These are phyloP conservation scores for Cladosporium cucumerinum DNA, from an alignment of 2,329 filamentous ascomycete species.

Conservation along the genomic window DNA sequence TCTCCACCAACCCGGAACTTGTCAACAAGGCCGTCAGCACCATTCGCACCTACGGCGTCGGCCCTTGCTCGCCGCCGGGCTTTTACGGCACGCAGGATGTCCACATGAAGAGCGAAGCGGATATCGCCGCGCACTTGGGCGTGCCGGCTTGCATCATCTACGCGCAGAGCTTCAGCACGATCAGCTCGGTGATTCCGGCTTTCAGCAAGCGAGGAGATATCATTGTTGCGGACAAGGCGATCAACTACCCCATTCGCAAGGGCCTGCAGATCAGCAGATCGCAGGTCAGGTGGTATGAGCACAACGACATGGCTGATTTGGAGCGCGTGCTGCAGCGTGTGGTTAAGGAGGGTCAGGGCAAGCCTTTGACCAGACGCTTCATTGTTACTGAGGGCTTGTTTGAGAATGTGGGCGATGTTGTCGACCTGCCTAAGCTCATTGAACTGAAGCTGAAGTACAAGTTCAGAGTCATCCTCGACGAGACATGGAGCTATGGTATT, in stretches of 20 bases:
- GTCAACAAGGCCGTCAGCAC: constrained; percentile 95
- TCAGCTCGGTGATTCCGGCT: constrained; percentile 92
- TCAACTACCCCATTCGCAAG: constrained; percentile 92
- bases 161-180: constrained; percentile 92
- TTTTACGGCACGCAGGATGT: constrained; percentile 99
- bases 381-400: constrained; percentile 95
- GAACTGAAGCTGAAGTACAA: constrained; percentile 96
- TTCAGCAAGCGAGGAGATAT: constrained; percentile 97
- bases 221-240: constrained; percentile 89
- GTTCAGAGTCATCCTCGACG: constrained; percentile 94
- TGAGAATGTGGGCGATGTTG: constrained; percentile 81
- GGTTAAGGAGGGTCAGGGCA: constrained; percentile 80
- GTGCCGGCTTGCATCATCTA: constrained; percentile 91
- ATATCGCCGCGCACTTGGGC: constrained; percentile 86
- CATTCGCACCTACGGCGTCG: constrained; percentile 90
- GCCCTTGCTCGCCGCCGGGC: constrained; percentile 91
- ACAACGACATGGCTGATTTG: constrained; percentile 93
- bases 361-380: constrained; percentile 86
- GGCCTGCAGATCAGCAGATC: constrained; percentile 90
- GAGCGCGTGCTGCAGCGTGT: constrained; percentile 81
- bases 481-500: constrained; percentile 96
- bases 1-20: constrained; percentile 85
- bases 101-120: constrained; percentile 92
- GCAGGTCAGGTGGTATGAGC: constrained; percentile 88
- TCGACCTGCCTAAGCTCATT: constrained; percentile 81